Evolutionary conservation across 441 rosid genomes (phyloP).

Genomic region (Gossypium davidsonii): DNA sequence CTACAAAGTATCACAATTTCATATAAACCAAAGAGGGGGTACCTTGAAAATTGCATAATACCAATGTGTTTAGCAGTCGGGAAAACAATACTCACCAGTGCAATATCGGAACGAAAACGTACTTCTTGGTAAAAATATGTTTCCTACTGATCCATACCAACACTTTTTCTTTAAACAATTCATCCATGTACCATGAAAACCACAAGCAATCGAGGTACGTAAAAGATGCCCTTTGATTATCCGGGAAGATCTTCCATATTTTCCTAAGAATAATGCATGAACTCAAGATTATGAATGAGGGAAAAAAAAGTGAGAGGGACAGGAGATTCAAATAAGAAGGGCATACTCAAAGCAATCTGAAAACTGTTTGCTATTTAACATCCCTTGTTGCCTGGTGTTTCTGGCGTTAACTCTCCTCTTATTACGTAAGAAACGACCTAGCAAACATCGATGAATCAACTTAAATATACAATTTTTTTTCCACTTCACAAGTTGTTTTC

Average conservation of each 20-base stretch:
- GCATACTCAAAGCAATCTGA: conserved; percentile 47
- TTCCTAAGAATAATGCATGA: conserved; percentile 30
- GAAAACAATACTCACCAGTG: conserved; percentile 39
- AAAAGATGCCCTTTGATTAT: conserved; percentile 40
- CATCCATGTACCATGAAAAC: conserved; percentile 48
- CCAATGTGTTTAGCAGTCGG: background rate
- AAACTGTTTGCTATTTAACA: conserved; percentile 39
- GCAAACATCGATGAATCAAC: conserved; percentile 32
- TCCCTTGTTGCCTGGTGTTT: conserved; percentile 31
- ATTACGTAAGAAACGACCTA: conserved; percentile 28
- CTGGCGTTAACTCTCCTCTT: conserved; percentile 31
- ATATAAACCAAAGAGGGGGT: background rate
- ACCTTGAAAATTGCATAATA: background rate
- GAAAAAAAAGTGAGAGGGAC: background rate
- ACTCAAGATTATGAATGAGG: conserved; percentile 1
- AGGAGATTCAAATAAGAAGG: background rate
- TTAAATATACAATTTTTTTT: background rate
- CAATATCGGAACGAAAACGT: conserved; percentile 73
- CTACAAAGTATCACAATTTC: conserved; percentile 25
- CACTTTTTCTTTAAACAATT: background rate
- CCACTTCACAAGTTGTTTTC: background rate
- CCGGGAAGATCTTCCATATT: conserved; percentile 43
- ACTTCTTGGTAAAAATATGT: conserved; percentile 57
- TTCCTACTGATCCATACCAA: conserved; percentile 48
- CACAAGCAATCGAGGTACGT: conserved; percentile 55